Percentiles rank a stretch among this genome's conserved stretches.
These are phyloP conservation scores for Clavispora santaluciae DNA, from an alignment of 805 yeast genomes.

Conservation along the genomic window DNA sequence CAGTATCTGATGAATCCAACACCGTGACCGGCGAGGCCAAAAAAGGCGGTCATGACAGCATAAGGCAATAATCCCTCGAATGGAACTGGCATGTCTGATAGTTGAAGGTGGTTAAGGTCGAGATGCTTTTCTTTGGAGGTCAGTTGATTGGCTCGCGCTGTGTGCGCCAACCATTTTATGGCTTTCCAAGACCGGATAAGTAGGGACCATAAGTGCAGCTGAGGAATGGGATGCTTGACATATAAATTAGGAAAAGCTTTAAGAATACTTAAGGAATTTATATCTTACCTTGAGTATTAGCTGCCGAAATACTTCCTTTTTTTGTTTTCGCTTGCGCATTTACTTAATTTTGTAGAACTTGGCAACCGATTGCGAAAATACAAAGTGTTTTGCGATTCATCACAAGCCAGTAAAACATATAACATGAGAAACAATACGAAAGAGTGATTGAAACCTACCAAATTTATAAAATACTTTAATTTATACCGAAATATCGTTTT, in stretches of 20 bases:
- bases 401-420: no score
- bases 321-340: not conserved
- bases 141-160: slow-evolving; percentile 19
- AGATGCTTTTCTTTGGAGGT: slow-evolving; percentile 1
- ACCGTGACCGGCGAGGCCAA: slow-evolving; percentile 44
- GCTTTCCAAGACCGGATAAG: no score
- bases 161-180: slow-evolving; percentile 9
- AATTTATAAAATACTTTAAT: no score
- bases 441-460: no score
- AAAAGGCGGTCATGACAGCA: slow-evolving; percentile 42
- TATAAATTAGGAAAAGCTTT: no score
- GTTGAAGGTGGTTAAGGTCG: not conserved
- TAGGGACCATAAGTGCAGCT: no score
- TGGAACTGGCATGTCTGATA: slow-evolving; percentile 39
- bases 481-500: not conserved
- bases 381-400: no score
- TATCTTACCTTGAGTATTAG: not conserved
- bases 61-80: slow-evolving; percentile 45
- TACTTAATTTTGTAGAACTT: not conserved
- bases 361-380: not conserved
- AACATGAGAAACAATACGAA: no score
- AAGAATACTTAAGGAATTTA: no score
- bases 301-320: not conserved
- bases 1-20: slow-evolving; percentile 41
- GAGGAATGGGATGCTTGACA: no score